Base-by-base conservation (phyloP, 2,329 filamentous ascomycete species). In the Capronia epimyces region DNA sequence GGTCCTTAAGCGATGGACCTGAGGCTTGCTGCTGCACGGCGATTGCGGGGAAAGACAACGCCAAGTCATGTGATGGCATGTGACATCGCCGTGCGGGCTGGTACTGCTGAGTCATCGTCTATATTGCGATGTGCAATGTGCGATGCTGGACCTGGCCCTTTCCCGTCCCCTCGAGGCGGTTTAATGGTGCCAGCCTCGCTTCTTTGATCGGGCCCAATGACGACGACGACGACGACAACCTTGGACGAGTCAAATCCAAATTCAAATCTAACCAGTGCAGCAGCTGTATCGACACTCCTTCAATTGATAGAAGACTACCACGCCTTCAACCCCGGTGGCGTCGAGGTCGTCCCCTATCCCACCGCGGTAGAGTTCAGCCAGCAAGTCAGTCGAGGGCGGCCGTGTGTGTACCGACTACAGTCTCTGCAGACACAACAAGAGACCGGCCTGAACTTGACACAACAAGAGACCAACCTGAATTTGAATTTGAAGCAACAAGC, bases 221-320 rank as follows among this genome's bases (percentile, higher is more conserved):
- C 36, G 36, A 22, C 6, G 7, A n/a, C 13, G 27, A 29, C 13
- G 2, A 8, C 27, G 27, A 29, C 27, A 29, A 13, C 27, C 27
- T 29, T 1, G 27, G 8, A 13, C 27, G 1, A 8, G 2, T 8
- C 2, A 29, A 29, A 2, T 13, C 27, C 2, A 7, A 7, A 8
- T 1, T 8, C 27, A 29, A 37, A 15, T 24, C 4, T 2, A 22
- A 8, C 20, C 39, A 42, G 25, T 3, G 12, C 20, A 15, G 20
- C 37, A 13, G 34, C 50, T n/a, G 16, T 53, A 5, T 31, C 29
- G 12, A 46, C 34, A 21, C 40, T 57, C 3, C 34, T 57, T 10
- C 21, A 49, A 18, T 31, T 60, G 16, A 53, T 60, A 3, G 48
- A 60, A 40, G 58, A 62, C 41, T 62, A 60, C 31, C 58, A 57